Evolutionary conservation across 495 filamentous ascomycete species (phyloP), one percentile per base, ranked within the genome.

Genomic region (Aspergillus carlsbadensis): DNA sequence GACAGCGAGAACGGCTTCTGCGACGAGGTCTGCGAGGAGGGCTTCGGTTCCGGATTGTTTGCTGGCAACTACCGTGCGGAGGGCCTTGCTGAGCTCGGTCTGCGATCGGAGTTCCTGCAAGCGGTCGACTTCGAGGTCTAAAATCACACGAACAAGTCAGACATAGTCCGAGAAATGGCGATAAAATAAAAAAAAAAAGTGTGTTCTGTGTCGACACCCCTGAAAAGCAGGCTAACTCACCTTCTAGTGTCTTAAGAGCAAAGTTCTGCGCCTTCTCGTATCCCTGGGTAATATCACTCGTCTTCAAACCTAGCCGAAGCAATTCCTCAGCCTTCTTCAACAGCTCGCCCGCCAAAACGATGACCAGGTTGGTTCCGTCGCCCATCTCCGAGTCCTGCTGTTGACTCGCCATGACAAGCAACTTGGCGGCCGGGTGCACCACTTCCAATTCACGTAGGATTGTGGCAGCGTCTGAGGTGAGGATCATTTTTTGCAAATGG

Each of bases 301-400:
- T 92, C 81, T 96, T 97, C 63, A 99, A 76, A 14, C 95, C 95
- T 87, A 98, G 89, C 44, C 95, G 84, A 59, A 99, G 72, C 65
- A 99, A 77, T 68, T 97, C 92, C 77, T 98, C 95, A 7, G 95
- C 95, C 79, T 98, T 97, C 79, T 91, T 94, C 62, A 99, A 74
- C 64, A 99, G 78, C 79, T 99, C 95, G 53, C 95, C 95, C 5
- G 95, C 95, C 56, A 99, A 75, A 49, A 99, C 83, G 64, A 98
- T 96, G 56, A 99, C 95, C 74, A 99, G 70, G 76, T 99, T 99
- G 26, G 95, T 99, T 49, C 89, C 94, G 77, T 99, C 95, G 44
- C 95, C 95, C 87, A 99, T 96, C 84, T 99, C 95, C 40, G 90
- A 83, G 69, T 99, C 95, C 74, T 98, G 95, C 78, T 99, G 95